These are phyloP conservation scores for Tetracladium maxilliforme DNA, from an alignment of 2,329 filamentous ascomycete genomes.

Conservation along the genomic window DNA sequence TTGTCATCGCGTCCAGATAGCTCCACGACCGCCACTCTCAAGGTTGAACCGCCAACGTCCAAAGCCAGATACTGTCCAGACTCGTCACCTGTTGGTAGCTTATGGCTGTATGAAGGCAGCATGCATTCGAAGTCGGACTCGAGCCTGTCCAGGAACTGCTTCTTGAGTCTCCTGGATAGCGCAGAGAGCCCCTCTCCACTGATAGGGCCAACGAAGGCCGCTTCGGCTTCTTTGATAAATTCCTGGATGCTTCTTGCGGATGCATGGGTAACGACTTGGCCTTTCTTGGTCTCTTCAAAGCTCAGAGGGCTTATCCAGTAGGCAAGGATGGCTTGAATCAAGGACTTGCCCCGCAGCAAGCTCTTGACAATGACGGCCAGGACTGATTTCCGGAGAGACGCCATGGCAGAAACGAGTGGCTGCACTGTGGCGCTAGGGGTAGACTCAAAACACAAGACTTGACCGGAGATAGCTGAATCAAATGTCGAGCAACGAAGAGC, in stretches of 20 bases:
- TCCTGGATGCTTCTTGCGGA: slow-evolving; percentile 21
- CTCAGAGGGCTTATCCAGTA: slow-evolving; percentile 32
- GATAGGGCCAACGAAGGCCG: slow-evolving; percentile 31
- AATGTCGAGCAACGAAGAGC: too few relatives aligned
- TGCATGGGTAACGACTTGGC: neutral
- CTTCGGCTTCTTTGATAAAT: slow-evolving; percentile 42
- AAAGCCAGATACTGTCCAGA: slow-evolving; percentile 44
- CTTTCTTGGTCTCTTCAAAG: slow-evolving; percentile 9
- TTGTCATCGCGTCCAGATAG: slow-evolving; percentile 29
- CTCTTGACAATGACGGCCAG: slow-evolving; percentile 39
- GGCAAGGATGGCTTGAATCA: slow-evolving; percentile 39
- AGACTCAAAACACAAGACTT: too few relatives aligned
- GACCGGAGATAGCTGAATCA: too few relatives aligned
- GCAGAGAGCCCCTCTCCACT: slow-evolving; percentile 25
- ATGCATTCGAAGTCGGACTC: slow-evolving; percentile 39
- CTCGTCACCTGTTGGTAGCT: slow-evolving; percentile 45
- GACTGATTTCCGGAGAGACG: slow-evolving; percentile 36
- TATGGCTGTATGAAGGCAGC: slow-evolving; percentile 52
- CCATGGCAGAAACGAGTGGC: slow-evolving; percentile 41
- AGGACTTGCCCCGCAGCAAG: slow-evolving; percentile 41
- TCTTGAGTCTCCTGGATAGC: slow-evolving; percentile 33
- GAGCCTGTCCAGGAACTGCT: slow-evolving; percentile 38
- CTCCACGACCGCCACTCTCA: slow-evolving; percentile 49
- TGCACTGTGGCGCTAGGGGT: too few relatives aligned
- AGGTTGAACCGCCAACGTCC: slow-evolving; percentile 55